These are phyloP conservation scores for Mycena sp. DNA, from an alignment of 1,284 basidiomycete genomes.

Conservation along the genomic window DNA sequence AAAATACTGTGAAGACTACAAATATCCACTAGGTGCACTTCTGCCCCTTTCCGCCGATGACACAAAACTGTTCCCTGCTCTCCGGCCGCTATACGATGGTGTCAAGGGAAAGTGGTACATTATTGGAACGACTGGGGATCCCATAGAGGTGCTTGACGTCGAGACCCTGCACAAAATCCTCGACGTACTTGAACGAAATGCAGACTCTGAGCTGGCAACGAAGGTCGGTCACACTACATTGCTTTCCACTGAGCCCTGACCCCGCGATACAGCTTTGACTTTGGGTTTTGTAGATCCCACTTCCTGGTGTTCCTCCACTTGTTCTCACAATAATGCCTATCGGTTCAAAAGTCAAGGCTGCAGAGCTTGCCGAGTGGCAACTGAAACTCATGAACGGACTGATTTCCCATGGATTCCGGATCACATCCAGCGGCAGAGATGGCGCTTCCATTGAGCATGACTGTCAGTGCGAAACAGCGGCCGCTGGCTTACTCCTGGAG, in stretches of 20 bases:
- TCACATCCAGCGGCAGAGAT: neutral
- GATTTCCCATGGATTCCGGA: neutral
- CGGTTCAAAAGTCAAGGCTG: slow-evolving; percentile 26
- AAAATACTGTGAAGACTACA: slow-evolving; percentile 1
- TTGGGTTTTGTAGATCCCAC: neutral
- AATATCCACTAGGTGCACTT: neutral
- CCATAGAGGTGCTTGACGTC: slow-evolving; percentile 27
- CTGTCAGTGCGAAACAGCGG: too few relatives aligned
- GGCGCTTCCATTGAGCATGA: too few relatives aligned
- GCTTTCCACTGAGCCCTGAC: too few relatives aligned
- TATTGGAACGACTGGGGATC: slow-evolving; percentile 36
- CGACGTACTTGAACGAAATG: neutral
- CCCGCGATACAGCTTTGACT: neutral
- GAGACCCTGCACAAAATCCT: slow-evolving; percentile 25
- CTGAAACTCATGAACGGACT: slow-evolving; percentile 32
- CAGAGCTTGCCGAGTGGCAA: slow-evolving; percentile 23
- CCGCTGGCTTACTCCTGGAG: neutral
- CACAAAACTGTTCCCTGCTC: slow-evolving; percentile 37
- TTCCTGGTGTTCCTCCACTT: too few relatives aligned
- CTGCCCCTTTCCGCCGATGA: slow-evolving; percentile 34
- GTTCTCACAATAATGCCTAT: slow-evolving; percentile 40
- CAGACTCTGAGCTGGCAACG: slow-evolving; percentile 30
- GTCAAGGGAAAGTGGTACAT: slow-evolving; percentile 32
- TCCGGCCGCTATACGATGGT: slow-evolving; percentile 35
- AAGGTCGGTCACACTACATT: slow-evolving; percentile 25